A percentile compares a stretch with the other conserved stretches of the same genome.
Conservation (phyloP, 148 eudicot species). For the Persicaria maculosa region DNA sequence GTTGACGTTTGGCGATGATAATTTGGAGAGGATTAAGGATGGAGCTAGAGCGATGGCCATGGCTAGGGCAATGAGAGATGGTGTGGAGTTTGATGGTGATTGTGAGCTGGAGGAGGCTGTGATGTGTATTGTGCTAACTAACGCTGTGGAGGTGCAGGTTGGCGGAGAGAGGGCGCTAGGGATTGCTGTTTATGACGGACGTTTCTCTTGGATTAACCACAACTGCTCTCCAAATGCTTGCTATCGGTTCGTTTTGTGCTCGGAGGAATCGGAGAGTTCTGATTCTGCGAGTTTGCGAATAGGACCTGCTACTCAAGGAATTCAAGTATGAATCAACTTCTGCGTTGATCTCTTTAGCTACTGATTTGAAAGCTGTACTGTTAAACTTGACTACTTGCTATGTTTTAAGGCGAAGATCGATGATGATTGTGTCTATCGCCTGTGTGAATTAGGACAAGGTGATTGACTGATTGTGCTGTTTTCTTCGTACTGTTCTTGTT, state of each 20-base stretch:
- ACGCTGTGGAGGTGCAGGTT: constrained; percentile 64
- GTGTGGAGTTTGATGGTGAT: constrained; percentile 14
- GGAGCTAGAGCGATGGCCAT: constrained; percentile 46
- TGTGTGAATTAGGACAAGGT: constrained; percentile 23
- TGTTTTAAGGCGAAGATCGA: constrained; percentile 9
- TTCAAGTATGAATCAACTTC: constrained; percentile 13
- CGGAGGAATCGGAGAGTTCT: constrained; percentile 5
- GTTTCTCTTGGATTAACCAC: constrained; percentile 77
- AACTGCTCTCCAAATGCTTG: constrained; percentile 76
- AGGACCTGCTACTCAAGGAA: constrained; percentile 16
- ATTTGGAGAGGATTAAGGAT: constrained; percentile 23
- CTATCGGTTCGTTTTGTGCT: constrained; percentile 27
- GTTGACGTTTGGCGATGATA: constrained; percentile 8
- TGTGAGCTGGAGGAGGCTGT: constrained; percentile 40
- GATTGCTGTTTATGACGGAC: constrained; percentile 46
- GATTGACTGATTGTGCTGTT: not conserved
- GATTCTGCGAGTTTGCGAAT: constrained; percentile 22
- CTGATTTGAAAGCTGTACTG: not conserved
- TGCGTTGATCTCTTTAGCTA: not conserved
- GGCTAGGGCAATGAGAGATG: constrained; percentile 39
- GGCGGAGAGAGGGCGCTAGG: constrained; percentile 31
- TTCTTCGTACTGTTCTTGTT: not conserved
- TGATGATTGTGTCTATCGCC: constrained; percentile 1
- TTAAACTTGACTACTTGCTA: not conserved
- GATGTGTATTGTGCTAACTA: constrained; percentile 48